A percentile compares a stretch with the other conserved stretches of the same genome.
Evolutionary conservation across 306 rosid genomes (phyloP).

Genomic region (Cucumis sativus): DNA sequence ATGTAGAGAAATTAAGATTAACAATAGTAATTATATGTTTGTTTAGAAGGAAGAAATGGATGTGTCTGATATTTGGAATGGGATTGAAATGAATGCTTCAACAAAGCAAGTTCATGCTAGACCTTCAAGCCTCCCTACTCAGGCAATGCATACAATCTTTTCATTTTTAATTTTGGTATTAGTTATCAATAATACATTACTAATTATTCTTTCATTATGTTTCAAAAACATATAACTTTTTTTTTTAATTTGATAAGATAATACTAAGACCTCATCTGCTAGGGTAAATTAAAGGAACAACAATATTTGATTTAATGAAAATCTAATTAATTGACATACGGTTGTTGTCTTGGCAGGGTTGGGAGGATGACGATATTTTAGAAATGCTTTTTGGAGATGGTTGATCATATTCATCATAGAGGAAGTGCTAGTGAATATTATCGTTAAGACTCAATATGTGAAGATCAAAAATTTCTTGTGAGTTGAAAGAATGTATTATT

Average conservation of each 20-base stretch:
- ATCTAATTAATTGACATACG: too few relatives aligned
- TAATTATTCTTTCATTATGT: background rate
- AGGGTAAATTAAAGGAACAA: too few relatives aligned
- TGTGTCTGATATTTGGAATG: background rate
- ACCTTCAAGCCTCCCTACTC: background rate
- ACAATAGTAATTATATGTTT: background rate
- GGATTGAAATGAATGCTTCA: conserved; percentile 1
- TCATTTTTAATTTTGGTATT: background rate
- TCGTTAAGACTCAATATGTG: too few relatives aligned
- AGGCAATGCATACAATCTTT: background rate
- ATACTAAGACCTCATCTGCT: background rate
- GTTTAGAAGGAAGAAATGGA: background rate
- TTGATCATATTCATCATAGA: background rate
- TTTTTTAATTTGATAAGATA: background rate
- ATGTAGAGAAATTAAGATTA: background rate
- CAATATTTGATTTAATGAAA: too few relatives aligned
- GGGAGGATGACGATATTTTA: background rate
- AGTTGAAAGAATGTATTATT: too few relatives aligned
- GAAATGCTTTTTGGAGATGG: background rate
- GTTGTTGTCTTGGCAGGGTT: background rate
- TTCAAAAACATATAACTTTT: background rate
- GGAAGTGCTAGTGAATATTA: background rate
- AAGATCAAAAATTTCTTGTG: too few relatives aligned
- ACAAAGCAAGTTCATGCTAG: background rate
- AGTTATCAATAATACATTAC: background rate